Conservation (phyloP, 768 basidiomycete species). For the Mycena haematopus region DNA sequence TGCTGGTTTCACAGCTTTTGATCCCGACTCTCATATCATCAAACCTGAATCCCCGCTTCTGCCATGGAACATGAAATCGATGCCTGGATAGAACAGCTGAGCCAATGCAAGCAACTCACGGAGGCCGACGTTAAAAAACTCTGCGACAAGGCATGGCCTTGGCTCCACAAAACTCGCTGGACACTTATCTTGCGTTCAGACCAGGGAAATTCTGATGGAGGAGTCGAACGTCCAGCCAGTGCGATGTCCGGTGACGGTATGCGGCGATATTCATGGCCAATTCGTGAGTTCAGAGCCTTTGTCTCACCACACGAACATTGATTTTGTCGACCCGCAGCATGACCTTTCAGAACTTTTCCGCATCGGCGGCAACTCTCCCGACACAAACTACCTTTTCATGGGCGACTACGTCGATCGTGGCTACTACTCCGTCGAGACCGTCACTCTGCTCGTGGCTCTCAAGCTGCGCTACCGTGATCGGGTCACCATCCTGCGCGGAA, state of each 20-base stretch:
- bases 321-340: constrained; percentile 62
- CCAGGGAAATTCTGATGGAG: constrained; percentile 97
- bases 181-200: constrained; percentile 55
- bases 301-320: constrained; percentile 13
- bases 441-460: constrained; percentile 94
- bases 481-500: constrained; percentile 96
- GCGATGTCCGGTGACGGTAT: constrained; percentile 97
- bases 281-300: constrained; percentile 71
- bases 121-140: constrained; percentile 96
- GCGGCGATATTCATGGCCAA: constrained; percentile 99
- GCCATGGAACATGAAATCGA: constrained; percentile 83
- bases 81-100: constrained; percentile 95
- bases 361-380: constrained; percentile 97
- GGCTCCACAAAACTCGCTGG: constrained; percentile 21
- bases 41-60: constrained; percentile 27
- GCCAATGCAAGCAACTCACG: constrained; percentile 95
- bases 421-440: constrained; percentile 99
- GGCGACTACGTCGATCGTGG: constrained; percentile 99
- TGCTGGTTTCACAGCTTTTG: constrained; percentile 39
- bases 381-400: constrained; percentile 99
- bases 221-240: constrained; percentile 99
- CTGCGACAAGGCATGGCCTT: constrained; percentile 90
- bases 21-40: constrained; percentile 38
- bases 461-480: constrained; percentile 98
- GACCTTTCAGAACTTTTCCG: constrained; percentile 99